A percentile compares a stretch with the other conserved stretches of the same genome.
phyloP scores from a whole-genome alignment of 768 basidiomycete genomes.

The Coprinellus micaceus region DNA sequence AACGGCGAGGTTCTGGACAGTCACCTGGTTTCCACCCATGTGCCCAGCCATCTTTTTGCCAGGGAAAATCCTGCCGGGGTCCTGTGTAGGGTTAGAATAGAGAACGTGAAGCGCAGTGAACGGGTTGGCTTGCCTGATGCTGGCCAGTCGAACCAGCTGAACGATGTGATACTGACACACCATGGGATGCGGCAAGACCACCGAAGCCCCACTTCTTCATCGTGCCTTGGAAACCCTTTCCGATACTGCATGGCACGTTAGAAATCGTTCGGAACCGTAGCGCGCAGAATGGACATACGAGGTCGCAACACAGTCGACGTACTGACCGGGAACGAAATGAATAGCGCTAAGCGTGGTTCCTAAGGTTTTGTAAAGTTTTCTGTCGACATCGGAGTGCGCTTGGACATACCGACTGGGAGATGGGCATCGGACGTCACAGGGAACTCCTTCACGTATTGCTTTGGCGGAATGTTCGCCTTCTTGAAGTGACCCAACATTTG shows the following conservation, averaged over 20 bases:
- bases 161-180: slow-evolving; percentile 93
- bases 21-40: slow-evolving; percentile 79
- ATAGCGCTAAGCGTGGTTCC: slow-evolving; percentile 87
- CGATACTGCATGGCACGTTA: slow-evolving; percentile 54
- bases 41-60: slow-evolving; percentile 99
- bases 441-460: slow-evolving; percentile 85
- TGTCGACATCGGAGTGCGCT: neutral
- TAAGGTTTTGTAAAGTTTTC: slow-evolving; percentile 23
- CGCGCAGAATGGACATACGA: slow-evolving; percentile 59
- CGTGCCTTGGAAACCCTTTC: slow-evolving; percentile 93
- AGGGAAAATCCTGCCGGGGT: slow-evolving; percentile 93
- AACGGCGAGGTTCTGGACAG: slow-evolving; percentile 85
- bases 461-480: slow-evolving; percentile 77
- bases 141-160: slow-evolving; percentile 91
- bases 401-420: slow-evolving; percentile 73
- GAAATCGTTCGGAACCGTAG: neutral
- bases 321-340: slow-evolving; percentile 97
- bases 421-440: slow-evolving; percentile 85
- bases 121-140: slow-evolving; percentile 73
- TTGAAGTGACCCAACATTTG: slow-evolving; percentile 89
- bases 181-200: slow-evolving; percentile 90
- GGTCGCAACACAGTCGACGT: slow-evolving; percentile 85
- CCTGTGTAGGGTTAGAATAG: slow-evolving; percentile 43
- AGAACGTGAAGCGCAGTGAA: neutral
- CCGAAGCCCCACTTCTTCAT: slow-evolving; percentile 97